Evolutionary conservation across 305 asterid genomes (phyloP).

Genomic region (Rubia balearica): DNA sequence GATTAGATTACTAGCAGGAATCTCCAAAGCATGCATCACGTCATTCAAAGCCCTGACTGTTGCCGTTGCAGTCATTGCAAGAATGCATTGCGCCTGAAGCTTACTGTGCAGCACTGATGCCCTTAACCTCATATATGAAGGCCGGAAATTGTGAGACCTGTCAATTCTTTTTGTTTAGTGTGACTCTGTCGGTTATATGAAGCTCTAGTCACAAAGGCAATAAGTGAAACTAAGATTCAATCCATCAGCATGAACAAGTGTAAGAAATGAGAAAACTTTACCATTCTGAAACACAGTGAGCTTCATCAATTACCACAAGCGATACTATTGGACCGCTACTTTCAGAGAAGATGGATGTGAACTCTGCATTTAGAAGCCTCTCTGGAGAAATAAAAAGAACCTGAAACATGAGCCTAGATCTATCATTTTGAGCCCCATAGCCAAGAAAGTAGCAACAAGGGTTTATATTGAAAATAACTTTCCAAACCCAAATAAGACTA

Average conservation of each 20-base stretch:
- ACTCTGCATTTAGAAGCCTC: slow-evolving; percentile 76
- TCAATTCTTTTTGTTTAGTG: slow-evolving; percentile 16
- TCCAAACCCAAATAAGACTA: not conserved
- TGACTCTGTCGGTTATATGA: not conserved
- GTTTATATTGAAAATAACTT: too few species aligned
- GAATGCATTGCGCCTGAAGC: slow-evolving; percentile 80
- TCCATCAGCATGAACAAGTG: not conserved
- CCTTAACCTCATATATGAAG: slow-evolving; percentile 96
- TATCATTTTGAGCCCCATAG: not conserved
- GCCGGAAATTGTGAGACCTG: slow-evolving; percentile 99
- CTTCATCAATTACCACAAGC: slow-evolving; percentile 92
- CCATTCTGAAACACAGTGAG: slow-evolving; percentile 99
- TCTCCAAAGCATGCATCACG: slow-evolving; percentile 79
- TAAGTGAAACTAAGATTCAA: not conserved
- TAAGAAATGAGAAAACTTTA: slow-evolving; percentile 30
- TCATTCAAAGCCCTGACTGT: slow-evolving; percentile 65
- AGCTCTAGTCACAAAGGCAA: not conserved
- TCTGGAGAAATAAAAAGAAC: slow-evolving; percentile 97
- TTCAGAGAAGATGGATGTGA: slow-evolving; percentile 54
- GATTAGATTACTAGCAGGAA: slow-evolving; percentile 60
- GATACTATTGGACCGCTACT: slow-evolving; percentile 45
- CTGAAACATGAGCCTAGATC: slow-evolving; percentile 36
- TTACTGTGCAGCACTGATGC: slow-evolving; percentile 63
- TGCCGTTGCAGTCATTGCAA: slow-evolving; percentile 98
- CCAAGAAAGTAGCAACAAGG: not conserved